These are phyloP conservation scores for Panus rudis DNA, from an alignment of 768 basidiomycete genomes.

Conservation along the genomic window DNA sequence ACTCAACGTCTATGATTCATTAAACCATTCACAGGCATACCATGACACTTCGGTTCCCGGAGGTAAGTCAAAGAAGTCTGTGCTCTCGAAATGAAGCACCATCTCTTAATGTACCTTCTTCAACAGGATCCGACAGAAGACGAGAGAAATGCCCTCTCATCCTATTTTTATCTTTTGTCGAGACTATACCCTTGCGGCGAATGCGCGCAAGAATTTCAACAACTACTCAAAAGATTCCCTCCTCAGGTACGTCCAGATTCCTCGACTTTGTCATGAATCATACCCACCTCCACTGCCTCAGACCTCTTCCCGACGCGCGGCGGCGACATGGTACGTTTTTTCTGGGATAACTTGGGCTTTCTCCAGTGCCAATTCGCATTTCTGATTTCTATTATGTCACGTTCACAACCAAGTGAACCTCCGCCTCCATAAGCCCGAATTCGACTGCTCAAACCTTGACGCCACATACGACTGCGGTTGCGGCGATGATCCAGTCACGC, in stretches of 20 bases:
- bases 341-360: background rate
- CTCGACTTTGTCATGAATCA: background rate
- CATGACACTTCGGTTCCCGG: slow-evolving; percentile 87
- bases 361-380: slow-evolving; percentile 9
- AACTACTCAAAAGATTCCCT: slow-evolving; percentile 72
- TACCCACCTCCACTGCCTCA: slow-evolving; percentile 21
- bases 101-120: background rate
- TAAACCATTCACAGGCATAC: slow-evolving; percentile 55
- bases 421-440: slow-evolving; percentile 72
- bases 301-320: slow-evolving; percentile 84
- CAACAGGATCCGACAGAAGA: slow-evolving; percentile 70
- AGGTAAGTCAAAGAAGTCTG: slow-evolving; percentile 36
- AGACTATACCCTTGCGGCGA: slow-evolving; percentile 95
- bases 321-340: slow-evolving; percentile 62
- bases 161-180: slow-evolving; percentile 81
- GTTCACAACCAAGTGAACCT: slow-evolving; percentile 89
- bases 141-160: slow-evolving; percentile 74
- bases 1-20: background rate
- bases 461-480: slow-evolving; percentile 94
- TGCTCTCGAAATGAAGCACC: too few relatives aligned
- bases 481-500: slow-evolving; percentile 56
- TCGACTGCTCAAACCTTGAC: slow-evolving; percentile 87
- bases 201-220: slow-evolving; percentile 87
- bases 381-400: slow-evolving; percentile 63
- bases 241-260: slow-evolving; percentile 55